Percentiles rank a stretch among this genome's conserved stretches.
Evolutionary conservation across 2,329 filamentous ascomycete genomes (phyloP).

Genomic region (Orbilia brochopaga): DNA sequence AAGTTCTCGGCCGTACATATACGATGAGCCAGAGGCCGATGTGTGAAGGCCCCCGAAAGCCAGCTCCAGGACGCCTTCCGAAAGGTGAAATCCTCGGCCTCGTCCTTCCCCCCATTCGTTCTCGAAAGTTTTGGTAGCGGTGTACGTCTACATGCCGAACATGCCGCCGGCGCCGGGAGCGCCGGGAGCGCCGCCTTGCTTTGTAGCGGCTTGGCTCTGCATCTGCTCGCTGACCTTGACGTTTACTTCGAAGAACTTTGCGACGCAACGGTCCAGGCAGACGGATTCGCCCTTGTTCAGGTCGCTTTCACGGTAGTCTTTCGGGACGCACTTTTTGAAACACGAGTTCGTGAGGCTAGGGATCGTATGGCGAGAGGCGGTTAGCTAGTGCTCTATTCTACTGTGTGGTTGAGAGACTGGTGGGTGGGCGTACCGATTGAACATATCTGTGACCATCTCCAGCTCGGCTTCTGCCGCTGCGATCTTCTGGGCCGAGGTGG

Average conservation of each 20-base stretch:
- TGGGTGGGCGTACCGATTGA: slow-evolving; percentile 75
- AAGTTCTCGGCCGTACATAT: neutral
- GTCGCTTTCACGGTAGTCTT: slow-evolving; percentile 90
- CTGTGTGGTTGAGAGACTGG: slow-evolving; percentile 12
- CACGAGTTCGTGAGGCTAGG: slow-evolving; percentile 82
- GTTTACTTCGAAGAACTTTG: slow-evolving; percentile 99
- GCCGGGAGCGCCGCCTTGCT: slow-evolving; percentile 36
- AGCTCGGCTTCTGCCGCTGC: slow-evolving; percentile 95
- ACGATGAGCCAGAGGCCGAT: neutral
- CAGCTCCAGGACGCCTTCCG: neutral
- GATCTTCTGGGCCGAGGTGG: slow-evolving; percentile 95
- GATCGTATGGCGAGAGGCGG: neutral
- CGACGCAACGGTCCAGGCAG: slow-evolving; percentile 94
- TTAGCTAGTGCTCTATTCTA: slow-evolving; percentile 6
- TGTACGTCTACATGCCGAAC: slow-evolving; percentile 37
- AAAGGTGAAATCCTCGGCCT: neutral
- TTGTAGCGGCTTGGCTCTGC: slow-evolving; percentile 42
- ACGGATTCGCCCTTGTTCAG: slow-evolving; percentile 99
- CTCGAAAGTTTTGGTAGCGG: neutral
- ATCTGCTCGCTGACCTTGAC: slow-evolving; percentile 79
- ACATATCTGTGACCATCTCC: slow-evolving; percentile 97
- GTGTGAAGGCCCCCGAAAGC: neutral
- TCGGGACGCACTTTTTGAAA: slow-evolving; percentile 90
- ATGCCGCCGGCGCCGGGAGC: slow-evolving; percentile 32
- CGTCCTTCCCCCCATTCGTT: neutral